Base-by-base conservation (phyloP, 2,329 filamentous ascomycete species). In the Epicoccum sorghinum region DNA sequence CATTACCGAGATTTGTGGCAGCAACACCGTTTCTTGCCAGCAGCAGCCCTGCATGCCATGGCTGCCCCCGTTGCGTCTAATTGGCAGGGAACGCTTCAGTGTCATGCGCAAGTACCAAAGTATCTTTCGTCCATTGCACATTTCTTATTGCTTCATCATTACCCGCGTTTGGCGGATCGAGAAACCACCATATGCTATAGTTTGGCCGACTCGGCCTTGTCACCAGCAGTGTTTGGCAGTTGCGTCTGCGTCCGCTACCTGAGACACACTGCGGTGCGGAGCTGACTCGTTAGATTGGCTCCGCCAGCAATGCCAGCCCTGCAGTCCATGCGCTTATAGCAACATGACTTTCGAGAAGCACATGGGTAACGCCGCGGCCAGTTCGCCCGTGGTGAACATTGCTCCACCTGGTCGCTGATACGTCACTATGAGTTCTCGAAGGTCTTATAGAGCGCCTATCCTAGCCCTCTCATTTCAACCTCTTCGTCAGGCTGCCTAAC, bases 251-350 rank as follows among this genome's bases (percentile, higher is more conserved):
- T 32, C 46, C 46, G 46, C 52, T 29, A 41, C 35, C 41, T 55
- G 52, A 55, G 41, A 55, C 52, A 37, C 24, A 30, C 41, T 49
- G 37, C 25, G 52, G 46, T 32, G 36, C 46, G 36, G 37, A 7
- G 30, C 52, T 55, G 52, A 55, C 52, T 55, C 52, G 52, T 55
- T 50, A 55, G 52, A 55, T 55, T 55, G 47, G 27, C 42, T 29
- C 10, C 29, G 36, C 48, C 46, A 49, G 52, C 45, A 55, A 7
- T 22, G 52, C 52, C 52, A 49, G 36, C 41, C 10, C 37, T 55
- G 52, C 52, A 49, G 41, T 46, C 52, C 45, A 36, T 49, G 52
- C 52, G 41, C 46, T 37, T 13, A n/a, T 7, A 41, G 30, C 24
- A 41, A 45, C 36, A 39, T 41, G 40, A 54, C 51, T 48, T 18